A percentile compares a stretch with the other conserved stretches of the same genome.
Conservation (phyloP, 495 filamentous ascomycete genomes). For the Trypethelium eluteriae region DNA sequence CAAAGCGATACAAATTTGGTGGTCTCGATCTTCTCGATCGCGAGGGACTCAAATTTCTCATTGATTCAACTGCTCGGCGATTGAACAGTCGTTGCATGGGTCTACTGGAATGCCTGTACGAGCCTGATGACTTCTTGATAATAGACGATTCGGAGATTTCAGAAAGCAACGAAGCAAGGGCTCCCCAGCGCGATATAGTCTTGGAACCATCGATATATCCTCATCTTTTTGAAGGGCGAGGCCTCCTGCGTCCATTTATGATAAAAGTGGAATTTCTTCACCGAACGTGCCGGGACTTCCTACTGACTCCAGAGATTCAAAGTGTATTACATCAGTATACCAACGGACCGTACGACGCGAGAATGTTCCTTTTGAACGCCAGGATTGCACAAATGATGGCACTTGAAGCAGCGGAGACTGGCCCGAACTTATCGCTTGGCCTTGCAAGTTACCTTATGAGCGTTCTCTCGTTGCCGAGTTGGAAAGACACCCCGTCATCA, state of each 20-base stretch:
- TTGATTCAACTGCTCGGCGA: not conserved
- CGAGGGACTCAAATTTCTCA: not conserved
- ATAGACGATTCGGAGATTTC: not conserved
- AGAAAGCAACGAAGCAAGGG: not conserved
- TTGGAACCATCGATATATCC: not conserved
- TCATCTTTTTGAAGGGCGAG: not conserved
- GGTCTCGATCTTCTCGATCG: not conserved
- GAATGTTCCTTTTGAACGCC: constrained; percentile 1
- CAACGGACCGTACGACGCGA: not conserved
- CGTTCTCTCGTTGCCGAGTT: not conserved
- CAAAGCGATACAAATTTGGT: not conserved
- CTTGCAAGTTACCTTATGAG: not conserved
- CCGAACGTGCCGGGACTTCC: not conserved
- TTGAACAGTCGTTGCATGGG: constrained; percentile 3
- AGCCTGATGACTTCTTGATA: not conserved
- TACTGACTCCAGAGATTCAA: not conserved
- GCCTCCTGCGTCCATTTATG: not conserved
- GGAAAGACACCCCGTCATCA: not conserved
- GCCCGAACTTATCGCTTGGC: not conserved
- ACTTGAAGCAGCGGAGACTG: not conserved
- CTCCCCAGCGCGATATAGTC: not conserved
- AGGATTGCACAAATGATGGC: not conserved
- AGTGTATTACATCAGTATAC: not conserved
- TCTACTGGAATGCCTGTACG: not conserved
- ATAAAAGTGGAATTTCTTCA: not conserved